Percentiles rank a stretch among this genome's conserved stretches.
These are phyloP conservation scores for Dothideomycetidae sp. DNA, from an alignment of 2,329 filamentous ascomycete genomes.

Conservation along the genomic window DNA sequence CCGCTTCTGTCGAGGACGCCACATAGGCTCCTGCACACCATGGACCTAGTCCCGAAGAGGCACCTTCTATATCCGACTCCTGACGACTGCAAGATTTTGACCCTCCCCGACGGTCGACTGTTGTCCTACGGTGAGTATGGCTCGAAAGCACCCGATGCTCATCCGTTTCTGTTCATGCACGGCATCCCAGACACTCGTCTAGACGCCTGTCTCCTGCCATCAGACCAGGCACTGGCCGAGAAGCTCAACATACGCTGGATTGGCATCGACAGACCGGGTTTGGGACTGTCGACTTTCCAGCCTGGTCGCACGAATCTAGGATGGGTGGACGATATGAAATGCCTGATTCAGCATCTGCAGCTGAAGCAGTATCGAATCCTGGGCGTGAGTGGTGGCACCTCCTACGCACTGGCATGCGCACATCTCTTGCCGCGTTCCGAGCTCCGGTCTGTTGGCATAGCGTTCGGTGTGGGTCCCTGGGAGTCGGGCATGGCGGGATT, in stretches of 20 bases:
- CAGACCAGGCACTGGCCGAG: conserved; percentile 20
- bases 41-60: no score
- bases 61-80: not conserved
- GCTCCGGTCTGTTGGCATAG: conserved; percentile 17
- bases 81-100: not conserved
- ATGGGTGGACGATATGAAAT: conserved; percentile 30
- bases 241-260: conserved; percentile 28
- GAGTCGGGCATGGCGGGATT: conserved; percentile 9
- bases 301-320: conserved; percentile 26
- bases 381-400: conserved; percentile 34
- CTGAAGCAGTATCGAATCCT: conserved; percentile 30
- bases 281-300: conserved; percentile 29
- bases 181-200: conserved; percentile 31
- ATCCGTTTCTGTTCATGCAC: conserved; percentile 30
- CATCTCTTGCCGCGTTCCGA: conserved; percentile 22
- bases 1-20: no score
- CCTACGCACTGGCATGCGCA: conserved; percentile 35
- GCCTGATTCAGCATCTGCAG: conserved; percentile 28
- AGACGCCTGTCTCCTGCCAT: conserved; percentile 24
- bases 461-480: conserved; percentile 16
- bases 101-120: conserved; percentile 23
- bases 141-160: conserved; percentile 14
- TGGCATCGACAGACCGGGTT: conserved; percentile 29
- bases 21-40: no score
- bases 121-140: conserved; percentile 35